phyloP scores from a whole-genome alignment of 345 rosid genomes.

The Kernera saxatilis region DNA sequence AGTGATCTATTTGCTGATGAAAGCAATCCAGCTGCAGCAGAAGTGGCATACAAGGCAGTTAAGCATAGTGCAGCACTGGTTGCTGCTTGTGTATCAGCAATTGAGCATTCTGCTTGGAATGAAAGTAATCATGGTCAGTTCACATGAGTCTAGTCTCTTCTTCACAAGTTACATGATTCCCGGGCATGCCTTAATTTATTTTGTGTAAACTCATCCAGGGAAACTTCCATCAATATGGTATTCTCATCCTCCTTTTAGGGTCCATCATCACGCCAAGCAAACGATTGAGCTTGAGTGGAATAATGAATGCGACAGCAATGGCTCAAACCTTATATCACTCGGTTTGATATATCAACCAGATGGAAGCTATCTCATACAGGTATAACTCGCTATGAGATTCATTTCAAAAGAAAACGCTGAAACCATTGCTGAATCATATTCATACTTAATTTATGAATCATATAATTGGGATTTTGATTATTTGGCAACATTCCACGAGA shows the following conservation, averaged over 20 bases:
- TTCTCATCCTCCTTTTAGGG: constrained; percentile 72
- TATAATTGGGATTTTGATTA: background rate
- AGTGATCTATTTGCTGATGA: constrained; percentile 69
- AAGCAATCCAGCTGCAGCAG: constrained; percentile 39
- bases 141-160: constrained; percentile 16
- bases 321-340: constrained; percentile 42
- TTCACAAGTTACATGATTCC: background rate
- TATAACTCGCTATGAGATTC: constrained; percentile 26
- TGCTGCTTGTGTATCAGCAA: constrained; percentile 70
- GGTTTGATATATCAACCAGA: constrained; percentile 45
- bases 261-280: constrained; percentile 57
- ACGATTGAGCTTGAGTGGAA: constrained; percentile 75
- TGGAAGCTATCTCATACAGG: constrained; percentile 71
- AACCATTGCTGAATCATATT: background rate
- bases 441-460: background rate
- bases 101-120: constrained; percentile 42
- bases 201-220: constrained; percentile 42
- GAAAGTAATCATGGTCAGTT: constrained; percentile 49
- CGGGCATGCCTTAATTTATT: constrained; percentile 6
- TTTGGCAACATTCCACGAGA: constrained; percentile 1
- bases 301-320: constrained; percentile 41
- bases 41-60: constrained; percentile 43
- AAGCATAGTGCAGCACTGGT: constrained; percentile 53
- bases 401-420: background rate
- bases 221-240: constrained; percentile 59